These are phyloP conservation scores for Bipolaris victoriae DNA, from an alignment of 2,329 filamentous ascomycete species.

Conservation along the genomic window DNA sequence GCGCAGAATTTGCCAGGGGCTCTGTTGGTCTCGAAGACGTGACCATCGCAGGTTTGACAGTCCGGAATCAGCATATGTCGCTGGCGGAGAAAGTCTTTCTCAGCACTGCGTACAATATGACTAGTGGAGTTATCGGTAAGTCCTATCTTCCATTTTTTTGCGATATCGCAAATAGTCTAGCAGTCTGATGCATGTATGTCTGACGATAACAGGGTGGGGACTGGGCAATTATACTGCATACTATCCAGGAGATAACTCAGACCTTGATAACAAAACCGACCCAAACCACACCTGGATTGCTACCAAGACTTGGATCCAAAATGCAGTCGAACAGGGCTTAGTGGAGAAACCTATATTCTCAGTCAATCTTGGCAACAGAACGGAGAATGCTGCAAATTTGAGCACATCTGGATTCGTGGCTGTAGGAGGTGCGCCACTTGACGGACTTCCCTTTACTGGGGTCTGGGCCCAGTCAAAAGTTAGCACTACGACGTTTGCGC, in stretches of 20 bases:
- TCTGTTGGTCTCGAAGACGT: slow-evolving; percentile 2
- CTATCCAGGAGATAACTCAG: not conserved
- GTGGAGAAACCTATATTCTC: slow-evolving; percentile 3
- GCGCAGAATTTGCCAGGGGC: not conserved
- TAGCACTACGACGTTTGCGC: not conserved
- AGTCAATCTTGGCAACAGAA: slow-evolving; percentile 1
- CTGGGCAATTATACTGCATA: not conserved
- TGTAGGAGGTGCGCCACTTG: slow-evolving; percentile 1
- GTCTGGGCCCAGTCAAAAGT: not conserved
- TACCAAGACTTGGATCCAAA: not conserved
- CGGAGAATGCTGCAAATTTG: not conserved
- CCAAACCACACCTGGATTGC: not conserved
- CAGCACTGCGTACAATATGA: not conserved
- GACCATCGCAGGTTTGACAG: not conserved
- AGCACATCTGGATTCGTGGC: not conserved
- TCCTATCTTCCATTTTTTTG: not conserved
- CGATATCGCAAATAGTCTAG: not conserved
- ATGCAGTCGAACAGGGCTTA: slow-evolving; percentile 1
- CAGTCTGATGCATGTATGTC: not conserved
- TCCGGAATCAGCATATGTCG: slow-evolving; percentile 1
- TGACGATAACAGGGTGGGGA: slow-evolving; percentile 3
- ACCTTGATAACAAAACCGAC: not conserved
- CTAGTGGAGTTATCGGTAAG: not conserved
- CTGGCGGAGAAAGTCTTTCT: not conserved
- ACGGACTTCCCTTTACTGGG: not conserved